Evolutionary conservation across 2,329 filamentous ascomycete species (phyloP), one percentile per base, ranked within the genome.

Genomic region (Aspergillus aculeatinus): DNA sequence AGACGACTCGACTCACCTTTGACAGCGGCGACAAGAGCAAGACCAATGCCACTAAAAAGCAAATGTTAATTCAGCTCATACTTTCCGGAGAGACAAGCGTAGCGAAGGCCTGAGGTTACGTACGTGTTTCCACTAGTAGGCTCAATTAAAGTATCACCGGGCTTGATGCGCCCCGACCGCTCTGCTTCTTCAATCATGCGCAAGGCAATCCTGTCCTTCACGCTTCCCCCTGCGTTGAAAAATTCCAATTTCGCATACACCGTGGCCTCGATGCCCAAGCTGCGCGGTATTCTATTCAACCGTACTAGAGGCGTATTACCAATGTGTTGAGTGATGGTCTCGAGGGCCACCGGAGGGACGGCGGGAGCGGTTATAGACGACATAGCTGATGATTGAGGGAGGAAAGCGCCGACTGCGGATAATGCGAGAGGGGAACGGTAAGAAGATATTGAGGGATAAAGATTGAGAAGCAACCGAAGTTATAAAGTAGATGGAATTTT

Each of bases 121-220:
- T 72, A 80, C 82, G 95, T 99, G 77, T 99, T 99, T 58, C 95
- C 95, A 72, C 92, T 96, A 51, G 95, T 99, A 10, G 95, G 95
- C 84, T 99, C 95, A 73, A 99, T 99, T 71, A 99, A 81, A 55
- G 92, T 98, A 79, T 98, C 93, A 59, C 94, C 95, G 29, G 95
- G 95, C 84, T 95, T 97, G 79, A 99, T 97, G 66, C 94, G 88
- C 50, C 95, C 95, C 55, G 85, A 89, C 73, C 86, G 87, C 83
- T 99, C 95, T 14, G 95, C 95, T 76, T 94, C 90, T 79, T 98
- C 93, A 63, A 99, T 90, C 95, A 99, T 99, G 72, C 95, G 90
- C 74, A 97, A 81, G 23, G 95, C 95, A 74, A 99, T 99, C 62
- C 93, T 85, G 79, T 97, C 93, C 79, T 97, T 97, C 72, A 96